Base-by-base conservation (phyloP, 2,329 filamentous ascomycete genomes). In the Clarireedia hainanense region DNA sequence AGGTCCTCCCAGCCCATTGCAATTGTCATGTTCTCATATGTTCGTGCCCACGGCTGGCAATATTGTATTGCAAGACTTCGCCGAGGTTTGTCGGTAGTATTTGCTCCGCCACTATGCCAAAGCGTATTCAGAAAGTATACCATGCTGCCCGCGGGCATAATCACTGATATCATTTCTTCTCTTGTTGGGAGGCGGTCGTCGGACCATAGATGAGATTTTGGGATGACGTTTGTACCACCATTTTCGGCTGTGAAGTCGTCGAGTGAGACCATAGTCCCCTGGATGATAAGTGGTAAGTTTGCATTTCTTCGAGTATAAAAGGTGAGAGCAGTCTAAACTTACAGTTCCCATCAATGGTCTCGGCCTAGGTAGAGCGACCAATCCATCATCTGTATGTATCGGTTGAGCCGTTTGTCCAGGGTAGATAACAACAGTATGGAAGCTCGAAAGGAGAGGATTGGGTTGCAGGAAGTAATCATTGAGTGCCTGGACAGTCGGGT, bases 401-500 rank as follows among this genome's bases (percentile, higher is more conserved):
- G 60, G 57, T 59, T 74, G 72, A 15, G 64, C 58, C 39, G 64
- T 64, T 50, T 66, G 67, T 4, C 70, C 71, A 0, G 70, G 69
- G 47, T 68, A 68, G 58, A 73, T 72, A 50, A 65, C 63, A 42
- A 74, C 72, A 6, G 70, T 71, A 60, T 73, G 71, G 40, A 68
- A 68, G 46, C 70, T 70, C 4, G 64, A 69, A 34, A 74, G 51
- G 15, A 70, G 58, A 56, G 71, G 73, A 24, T 71, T 67, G 6
- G 63, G 63, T 55, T 72, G 69, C 48, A 74, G 59, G 54, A 74
- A 73, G 56, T 70, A 73, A 52, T 73, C 70, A 53, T 72, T 73
- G 52, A 73, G 58, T 15, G 70, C 69, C 52, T 72, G 58, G 3
- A 73, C 69, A 17, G 69, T 68, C 9, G 70, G 69, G 15, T 73